A percentile compares a stretch with the other conserved stretches of the same genome.
These are phyloP conservation scores for Astraeus odoratus DNA, from an alignment of 768 basidiomycete species.

Conservation along the genomic window DNA sequence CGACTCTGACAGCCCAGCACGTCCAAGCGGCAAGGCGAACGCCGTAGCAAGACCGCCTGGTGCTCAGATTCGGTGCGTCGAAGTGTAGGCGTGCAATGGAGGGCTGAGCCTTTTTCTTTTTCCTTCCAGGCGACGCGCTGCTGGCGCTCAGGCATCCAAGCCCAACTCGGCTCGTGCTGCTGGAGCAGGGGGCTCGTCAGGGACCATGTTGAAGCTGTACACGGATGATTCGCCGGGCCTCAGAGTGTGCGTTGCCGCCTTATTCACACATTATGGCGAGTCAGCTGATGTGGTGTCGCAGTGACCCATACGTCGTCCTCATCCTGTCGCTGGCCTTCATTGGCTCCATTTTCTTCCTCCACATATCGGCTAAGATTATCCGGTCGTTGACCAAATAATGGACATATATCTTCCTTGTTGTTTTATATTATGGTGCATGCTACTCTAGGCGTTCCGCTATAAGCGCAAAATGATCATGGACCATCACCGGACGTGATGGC, in stretches of 20 bases:
- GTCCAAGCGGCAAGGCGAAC: conserved; percentile 35
- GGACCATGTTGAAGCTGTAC: conserved; percentile 98
- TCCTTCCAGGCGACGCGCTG: conserved; percentile 60
- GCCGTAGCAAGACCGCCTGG: conserved; percentile 69
- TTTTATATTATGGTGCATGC: not conserved
- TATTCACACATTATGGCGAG: not conserved
- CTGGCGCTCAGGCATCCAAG: conserved; percentile 53
- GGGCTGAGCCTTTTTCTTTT: not conserved
- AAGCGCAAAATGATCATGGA: too few relatives aligned
- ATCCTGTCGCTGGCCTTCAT: conserved; percentile 95
- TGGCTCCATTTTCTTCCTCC: conserved; percentile 97
- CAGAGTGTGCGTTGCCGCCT: conserved; percentile 70
- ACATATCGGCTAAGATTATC: conserved; percentile 93
- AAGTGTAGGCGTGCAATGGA: not conserved
- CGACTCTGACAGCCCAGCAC: conserved; percentile 65
- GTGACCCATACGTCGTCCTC: conserved; percentile 95
- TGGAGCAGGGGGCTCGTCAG: conserved; percentile 92
- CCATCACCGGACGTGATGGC: not conserved
- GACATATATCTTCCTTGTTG: conserved; percentile 4
- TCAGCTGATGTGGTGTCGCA: conserved; percentile 26
- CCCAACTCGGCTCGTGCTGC: conserved; percentile 88
- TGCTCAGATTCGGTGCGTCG: conserved; percentile 70
- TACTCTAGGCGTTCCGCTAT: not conserved
- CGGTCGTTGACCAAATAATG: conserved; percentile 78
- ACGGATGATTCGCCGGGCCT: conserved; percentile 97